These are phyloP conservation scores for Neurospora sp. DNA, from an alignment of 495 filamentous ascomycete species.

Conservation along the genomic window DNA sequence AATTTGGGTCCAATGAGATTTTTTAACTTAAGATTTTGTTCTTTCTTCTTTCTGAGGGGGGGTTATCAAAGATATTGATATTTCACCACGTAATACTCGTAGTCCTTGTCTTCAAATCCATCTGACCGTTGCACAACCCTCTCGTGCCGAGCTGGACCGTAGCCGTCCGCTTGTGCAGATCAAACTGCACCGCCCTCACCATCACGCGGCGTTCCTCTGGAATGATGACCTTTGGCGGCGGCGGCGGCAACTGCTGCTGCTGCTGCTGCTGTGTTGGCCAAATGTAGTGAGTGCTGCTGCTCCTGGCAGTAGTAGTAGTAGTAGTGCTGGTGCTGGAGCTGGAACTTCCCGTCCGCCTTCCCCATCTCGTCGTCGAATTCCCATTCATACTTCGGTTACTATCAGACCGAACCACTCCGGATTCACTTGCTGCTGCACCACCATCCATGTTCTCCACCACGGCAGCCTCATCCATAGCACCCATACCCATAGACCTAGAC, in stretches of 20 bases:
- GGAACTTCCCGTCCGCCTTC: not conserved
- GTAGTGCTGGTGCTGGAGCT: not conserved
- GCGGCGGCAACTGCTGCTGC: not conserved
- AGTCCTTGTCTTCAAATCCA: constrained; percentile 31
- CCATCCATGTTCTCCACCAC: not conserved
- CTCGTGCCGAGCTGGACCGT: constrained; percentile 39
- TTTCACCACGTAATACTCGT: constrained; percentile 38
- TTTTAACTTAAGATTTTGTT: not conserved
- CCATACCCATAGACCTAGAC: constrained; percentile 1
- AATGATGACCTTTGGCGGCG: constrained; percentile 12
- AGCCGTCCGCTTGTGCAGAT: constrained; percentile 38
- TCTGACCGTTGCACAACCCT: constrained; percentile 34
- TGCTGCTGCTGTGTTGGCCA: not conserved
- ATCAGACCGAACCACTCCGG: not conserved
- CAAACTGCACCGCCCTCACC: constrained; percentile 44
- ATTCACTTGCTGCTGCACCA: not conserved
- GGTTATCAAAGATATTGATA: not conserved
- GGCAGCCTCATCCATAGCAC: not conserved
- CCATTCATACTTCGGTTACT: not conserved
- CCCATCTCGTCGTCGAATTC: not conserved
- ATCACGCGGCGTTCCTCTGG: constrained; percentile 43
- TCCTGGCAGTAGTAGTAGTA: not conserved
- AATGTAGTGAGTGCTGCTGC: constrained; percentile 3
- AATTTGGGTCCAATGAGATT: not conserved
- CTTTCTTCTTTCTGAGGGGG: not conserved